Evolutionary conservation across 2,329 filamentous ascomycete species (phyloP).

Genomic region (Ophiosphaerella herpotricha): DNA sequence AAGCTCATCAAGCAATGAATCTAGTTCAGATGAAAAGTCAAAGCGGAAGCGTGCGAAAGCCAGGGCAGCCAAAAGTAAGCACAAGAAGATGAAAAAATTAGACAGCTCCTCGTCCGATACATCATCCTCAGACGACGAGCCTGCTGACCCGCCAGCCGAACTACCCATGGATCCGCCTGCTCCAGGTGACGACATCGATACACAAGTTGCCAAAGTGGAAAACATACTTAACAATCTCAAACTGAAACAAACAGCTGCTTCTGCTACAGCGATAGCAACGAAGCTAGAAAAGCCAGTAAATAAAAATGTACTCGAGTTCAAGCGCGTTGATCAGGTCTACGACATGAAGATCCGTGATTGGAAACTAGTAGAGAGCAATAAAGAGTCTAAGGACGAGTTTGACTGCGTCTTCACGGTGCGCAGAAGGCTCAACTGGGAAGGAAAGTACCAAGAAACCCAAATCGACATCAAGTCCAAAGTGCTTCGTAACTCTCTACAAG

Average conservation of each 20-base stretch:
- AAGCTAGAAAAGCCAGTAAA: constrained; percentile 28
- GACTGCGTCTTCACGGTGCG: constrained; percentile 80
- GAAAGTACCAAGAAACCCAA: constrained; percentile 73
- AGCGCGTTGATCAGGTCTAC: constrained; percentile 68
- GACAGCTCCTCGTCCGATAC: constrained; percentile 9
- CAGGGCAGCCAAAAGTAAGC: constrained; percentile 22
- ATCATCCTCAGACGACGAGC: constrained; percentile 16
- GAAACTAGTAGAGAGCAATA: constrained; percentile 69
- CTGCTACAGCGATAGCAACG: constrained; percentile 10
- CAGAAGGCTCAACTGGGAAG: constrained; percentile 81
- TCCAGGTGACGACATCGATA: constrained; percentile 16
- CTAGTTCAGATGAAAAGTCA: constrained; percentile 18
- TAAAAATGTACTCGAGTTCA: constrained; percentile 62
- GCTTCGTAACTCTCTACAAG: constrained; percentile 70
- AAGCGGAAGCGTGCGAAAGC: constrained; percentile 23
- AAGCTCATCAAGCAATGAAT: constrained; percentile 18
- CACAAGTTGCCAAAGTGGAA: constrained; percentile 19
- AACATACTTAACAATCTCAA: constrained; percentile 18
- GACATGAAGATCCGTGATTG: constrained; percentile 57
- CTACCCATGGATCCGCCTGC: constrained; percentile 4
- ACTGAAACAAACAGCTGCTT: constrained; percentile 19
- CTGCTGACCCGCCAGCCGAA: constrained; percentile 1
- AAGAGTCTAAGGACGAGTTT: constrained; percentile 70
- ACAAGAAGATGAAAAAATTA: constrained; percentile 15
- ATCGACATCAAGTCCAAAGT: constrained; percentile 86